Evolutionary conservation across 129 eudicot species (phyloP).

Genomic region (Ambrosia trifida): DNA sequence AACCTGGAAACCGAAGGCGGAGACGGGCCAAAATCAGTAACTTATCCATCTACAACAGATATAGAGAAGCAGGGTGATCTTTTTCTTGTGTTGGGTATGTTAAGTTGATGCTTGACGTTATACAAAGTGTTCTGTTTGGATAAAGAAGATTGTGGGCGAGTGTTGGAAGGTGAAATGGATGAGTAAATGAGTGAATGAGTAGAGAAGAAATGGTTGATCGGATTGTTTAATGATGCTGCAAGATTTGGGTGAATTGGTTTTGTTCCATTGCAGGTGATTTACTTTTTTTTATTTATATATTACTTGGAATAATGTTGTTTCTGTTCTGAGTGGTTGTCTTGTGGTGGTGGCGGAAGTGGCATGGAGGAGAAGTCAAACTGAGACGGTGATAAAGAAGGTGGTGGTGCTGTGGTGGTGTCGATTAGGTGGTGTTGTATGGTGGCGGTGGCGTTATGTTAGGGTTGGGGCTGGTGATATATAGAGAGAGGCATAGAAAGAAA

Average conservation of each 20-base stretch:
- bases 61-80: slow-evolving; percentile 9
- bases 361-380: no score
- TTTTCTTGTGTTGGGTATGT: slow-evolving; percentile 15
- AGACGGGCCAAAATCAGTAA: slow-evolving; percentile 22
- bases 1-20: slow-evolving; percentile 23
- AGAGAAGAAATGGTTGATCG: slow-evolving; percentile 27
- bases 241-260: slow-evolving; percentile 10
- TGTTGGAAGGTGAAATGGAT: slow-evolving; percentile 18
- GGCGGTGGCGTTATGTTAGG: no score
- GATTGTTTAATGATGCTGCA: not conserved
- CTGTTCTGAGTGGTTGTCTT: no score
- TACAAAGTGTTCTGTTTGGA: not conserved
- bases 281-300: no score
- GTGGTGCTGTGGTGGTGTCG: no score
- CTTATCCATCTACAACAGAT: slow-evolving; percentile 18
- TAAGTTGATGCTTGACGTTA: slow-evolving; percentile 1
- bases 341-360: no score
- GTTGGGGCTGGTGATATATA: no score
- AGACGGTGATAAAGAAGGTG: no score
- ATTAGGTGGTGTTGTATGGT: no score
- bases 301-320: no score
- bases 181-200: slow-evolving; percentile 29
- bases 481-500: no score
- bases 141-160: slow-evolving; percentile 21
- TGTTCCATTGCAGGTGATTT: no score